A percentile compares a stretch with the other conserved stretches of the same genome.
Conservation (phyloP, 805 yeast genomes). For the Suhomyces xylopsoci region DNA sequence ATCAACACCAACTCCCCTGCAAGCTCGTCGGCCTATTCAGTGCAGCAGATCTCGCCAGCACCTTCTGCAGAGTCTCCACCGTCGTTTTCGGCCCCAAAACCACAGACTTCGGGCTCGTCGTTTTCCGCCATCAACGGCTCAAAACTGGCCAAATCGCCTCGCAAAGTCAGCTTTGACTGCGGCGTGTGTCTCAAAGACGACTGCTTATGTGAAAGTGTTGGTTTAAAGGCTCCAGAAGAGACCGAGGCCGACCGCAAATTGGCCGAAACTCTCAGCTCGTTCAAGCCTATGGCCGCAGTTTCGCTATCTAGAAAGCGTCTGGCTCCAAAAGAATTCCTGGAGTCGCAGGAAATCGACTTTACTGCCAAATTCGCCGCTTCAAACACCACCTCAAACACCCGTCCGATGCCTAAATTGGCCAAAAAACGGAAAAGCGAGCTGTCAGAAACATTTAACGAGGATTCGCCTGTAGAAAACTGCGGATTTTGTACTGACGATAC, state of each 20-base stretch:
- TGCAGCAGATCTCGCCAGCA: constrained; percentile 53
- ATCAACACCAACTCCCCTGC: constrained; percentile 8
- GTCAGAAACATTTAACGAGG: constrained; percentile 31
- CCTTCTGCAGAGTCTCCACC: constrained; percentile 51
- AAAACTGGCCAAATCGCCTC: background rate
- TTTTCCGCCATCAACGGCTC: background rate
- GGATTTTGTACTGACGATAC: constrained; percentile 93
- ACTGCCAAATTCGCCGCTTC: constrained; percentile 42
- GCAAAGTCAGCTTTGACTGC: constrained; percentile 40
- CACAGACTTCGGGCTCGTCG: background rate
- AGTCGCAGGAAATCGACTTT: constrained; percentile 50
- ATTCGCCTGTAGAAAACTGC: constrained; percentile 67
- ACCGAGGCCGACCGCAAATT: constrained; percentile 15
- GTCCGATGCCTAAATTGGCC: constrained; percentile 18
- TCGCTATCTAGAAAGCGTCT: constrained; percentile 44
- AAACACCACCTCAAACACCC: constrained; percentile 18
- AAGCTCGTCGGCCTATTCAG: constrained; percentile 26
- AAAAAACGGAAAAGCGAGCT: constrained; percentile 22
- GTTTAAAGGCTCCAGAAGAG: constrained; percentile 29
- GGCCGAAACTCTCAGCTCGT: constrained; percentile 37
- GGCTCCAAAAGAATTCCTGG: background rate
- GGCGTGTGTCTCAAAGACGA: constrained; percentile 68
- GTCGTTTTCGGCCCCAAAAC: constrained; percentile 7
- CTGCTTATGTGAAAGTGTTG: constrained; percentile 60
- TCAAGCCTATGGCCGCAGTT: constrained; percentile 67